Evolutionary conservation across 1,284 basidiomycete species (phyloP), one percentile per base, ranked within the genome.

Genomic region (Albatrellus sp.): DNA sequence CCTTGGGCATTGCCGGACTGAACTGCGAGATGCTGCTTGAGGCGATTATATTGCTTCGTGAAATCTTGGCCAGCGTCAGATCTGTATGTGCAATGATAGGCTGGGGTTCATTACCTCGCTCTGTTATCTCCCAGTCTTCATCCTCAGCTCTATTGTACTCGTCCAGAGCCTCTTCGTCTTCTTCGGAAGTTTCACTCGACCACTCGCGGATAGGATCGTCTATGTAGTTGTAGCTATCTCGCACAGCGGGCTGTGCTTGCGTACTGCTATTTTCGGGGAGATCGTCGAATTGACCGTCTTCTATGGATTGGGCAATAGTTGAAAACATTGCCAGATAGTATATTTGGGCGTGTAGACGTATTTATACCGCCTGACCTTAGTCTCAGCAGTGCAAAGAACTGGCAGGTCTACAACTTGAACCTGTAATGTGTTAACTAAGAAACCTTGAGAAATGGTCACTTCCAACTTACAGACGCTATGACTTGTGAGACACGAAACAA

Each of bases 11-110:
- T 73, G 5, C 84, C 82, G 13, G 76, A 75, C 31, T 77, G 76
- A 5, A 89, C 75, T 20, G 81, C 81, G 47, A 82, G 73, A 57
- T 92, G 86, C 59, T 94, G 91, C 43, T 82, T 70, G 31, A 94
- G 70, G 31, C 92, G 83, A 62, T 96, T 97, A 66, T 89, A 97
- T 57, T 94, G 90, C 63, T 97, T 97, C 29, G 92, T 96, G 54
- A 97, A 93, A 65, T 97, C 92, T 94, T 55, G 13, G 32, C 11
- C 30, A 13, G 19, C 12, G 7, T 13, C 19, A 30, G 11, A n/a
- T 30, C 31, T 16, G 9, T 5, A 6, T 28, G 3, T 19, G 7
- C 10, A 24, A 9, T 31, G 13, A 32, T 19, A 9, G 20, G 17
- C 7, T 11, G 16, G 28, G 3, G 50, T 64, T 44, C 24, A 24